Percentiles rank a stretch among this genome's conserved stretches.
phyloP scores from a whole-genome alignment of 352 stramenopile species.

The Phytophthora foliorum region DNA sequence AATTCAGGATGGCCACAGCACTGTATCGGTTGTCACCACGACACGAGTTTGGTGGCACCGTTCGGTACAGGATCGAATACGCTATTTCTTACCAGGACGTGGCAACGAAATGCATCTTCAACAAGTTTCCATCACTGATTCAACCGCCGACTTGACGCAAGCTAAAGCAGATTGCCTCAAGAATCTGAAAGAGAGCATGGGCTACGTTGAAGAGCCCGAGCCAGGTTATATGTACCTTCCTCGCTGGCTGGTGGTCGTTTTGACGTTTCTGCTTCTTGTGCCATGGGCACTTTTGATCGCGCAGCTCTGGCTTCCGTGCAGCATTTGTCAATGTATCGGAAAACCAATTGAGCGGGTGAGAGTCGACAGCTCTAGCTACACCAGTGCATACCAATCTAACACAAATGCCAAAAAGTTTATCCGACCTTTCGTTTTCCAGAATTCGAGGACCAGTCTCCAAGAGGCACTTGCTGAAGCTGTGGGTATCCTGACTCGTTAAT shows the following conservation, averaged over 20 bases:
- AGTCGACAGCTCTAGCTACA: background rate
- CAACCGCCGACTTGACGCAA: conserved; percentile 8
- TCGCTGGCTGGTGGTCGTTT: conserved; percentile 14
- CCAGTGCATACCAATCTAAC: background rate
- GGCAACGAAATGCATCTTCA: background rate
- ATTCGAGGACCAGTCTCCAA: conserved; percentile 10
- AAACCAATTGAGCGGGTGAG: background rate
- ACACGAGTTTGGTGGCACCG: background rate
- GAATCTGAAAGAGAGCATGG: conserved; percentile 38
- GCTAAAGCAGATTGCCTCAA: conserved; percentile 27
- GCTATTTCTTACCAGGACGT: background rate
- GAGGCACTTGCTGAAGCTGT: conserved; percentile 9
- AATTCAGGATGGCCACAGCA: too few relatives aligned
- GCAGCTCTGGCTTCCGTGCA: background rate
- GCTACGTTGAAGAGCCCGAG: conserved; percentile 44
- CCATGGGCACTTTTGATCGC: conserved; percentile 12
- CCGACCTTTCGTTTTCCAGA: conserved; percentile 11
- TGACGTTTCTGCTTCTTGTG: conserved; percentile 7
- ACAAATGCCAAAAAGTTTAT: background rate
- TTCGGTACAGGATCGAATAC: background rate
- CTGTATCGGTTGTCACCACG: background rate
- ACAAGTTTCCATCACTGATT: background rate
- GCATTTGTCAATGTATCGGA: background rate
- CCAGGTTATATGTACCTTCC: conserved; percentile 13
- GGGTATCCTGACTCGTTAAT: conserved; percentile 33